These are phyloP conservation scores for Coniferiporia sulphurascens DNA, from an alignment of 1,284 basidiomycete genomes.

Conservation along the genomic window DNA sequence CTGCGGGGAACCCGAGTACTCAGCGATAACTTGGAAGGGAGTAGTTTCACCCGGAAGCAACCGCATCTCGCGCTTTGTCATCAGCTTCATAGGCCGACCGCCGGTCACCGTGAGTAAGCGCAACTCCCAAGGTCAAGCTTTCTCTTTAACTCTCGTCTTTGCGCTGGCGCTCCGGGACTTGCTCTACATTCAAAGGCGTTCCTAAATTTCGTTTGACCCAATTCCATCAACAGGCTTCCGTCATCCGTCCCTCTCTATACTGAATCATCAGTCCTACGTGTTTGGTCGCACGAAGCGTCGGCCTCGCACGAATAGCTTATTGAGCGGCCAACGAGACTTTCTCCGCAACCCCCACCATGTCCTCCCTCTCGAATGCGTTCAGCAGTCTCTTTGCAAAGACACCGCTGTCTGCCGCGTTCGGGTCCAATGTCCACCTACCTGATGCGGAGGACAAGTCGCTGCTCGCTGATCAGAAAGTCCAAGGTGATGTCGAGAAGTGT, in stretches of 20 bases:
- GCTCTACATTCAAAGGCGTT: neutral
- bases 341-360: constrained; percentile 6
- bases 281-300: neutral
- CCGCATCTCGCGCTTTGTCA: too few relatives aligned
- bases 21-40: too few relatives aligned
- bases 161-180: neutral
- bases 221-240: neutral
- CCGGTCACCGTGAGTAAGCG: too few relatives aligned
- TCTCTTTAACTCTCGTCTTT: neutral
- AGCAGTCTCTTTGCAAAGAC: constrained; percentile 15
- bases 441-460: constrained; percentile 33
- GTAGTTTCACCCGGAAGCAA: too few relatives aligned
- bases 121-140: neutral
- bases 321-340: neutral
- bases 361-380: constrained; percentile 11
- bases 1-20: too few relatives aligned
- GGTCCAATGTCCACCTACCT: constrained; percentile 24
- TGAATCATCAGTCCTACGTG: neutral
- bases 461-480: constrained; percentile 24
- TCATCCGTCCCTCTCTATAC: neutral
- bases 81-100: too few relatives aligned
- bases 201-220: neutral
- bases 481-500: constrained; percentile 39
- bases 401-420: constrained; percentile 16
- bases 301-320: neutral